These are phyloP conservation scores for Aphanocladium album DNA, from an alignment of 2,329 filamentous ascomycete species.

Conservation along the genomic window DNA sequence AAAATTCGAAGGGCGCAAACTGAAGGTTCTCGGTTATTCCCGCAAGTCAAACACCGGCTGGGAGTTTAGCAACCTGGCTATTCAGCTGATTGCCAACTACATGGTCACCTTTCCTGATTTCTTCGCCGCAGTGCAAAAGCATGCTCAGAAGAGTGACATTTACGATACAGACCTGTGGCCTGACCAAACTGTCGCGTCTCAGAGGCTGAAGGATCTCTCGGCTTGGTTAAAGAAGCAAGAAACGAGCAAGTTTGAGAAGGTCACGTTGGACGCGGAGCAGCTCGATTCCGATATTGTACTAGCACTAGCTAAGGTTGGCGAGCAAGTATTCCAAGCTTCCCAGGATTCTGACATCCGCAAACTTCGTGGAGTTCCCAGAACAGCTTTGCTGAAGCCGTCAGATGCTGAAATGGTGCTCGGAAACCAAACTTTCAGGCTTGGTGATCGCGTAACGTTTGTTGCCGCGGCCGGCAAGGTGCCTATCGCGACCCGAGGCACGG, in stretches of 20 bases:
- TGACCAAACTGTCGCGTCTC: conserved; percentile 61
- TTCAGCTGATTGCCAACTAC: conserved; percentile 77
- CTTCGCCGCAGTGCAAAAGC: conserved; percentile 79
- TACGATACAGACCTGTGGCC: conserved; percentile 83
- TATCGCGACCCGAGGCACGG: conserved; percentile 84
- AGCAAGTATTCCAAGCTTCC: conserved; percentile 51
- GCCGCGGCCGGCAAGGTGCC: conserved; percentile 92
- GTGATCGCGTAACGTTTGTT: conserved; percentile 89
- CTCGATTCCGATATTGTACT: conserved; percentile 87
- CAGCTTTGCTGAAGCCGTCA: conserved; percentile 83
- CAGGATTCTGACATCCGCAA: conserved; percentile 58
- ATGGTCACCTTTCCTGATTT: conserved; percentile 95
- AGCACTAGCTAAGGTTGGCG: conserved; percentile 71
- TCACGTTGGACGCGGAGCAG: conserved; percentile 95
- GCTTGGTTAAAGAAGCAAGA: conserved; percentile 90
- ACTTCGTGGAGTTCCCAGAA: conserved; percentile 76
- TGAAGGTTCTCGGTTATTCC: conserved; percentile 94
- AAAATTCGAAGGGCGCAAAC: conserved; percentile 92
- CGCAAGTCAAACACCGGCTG: conserved; percentile 81
- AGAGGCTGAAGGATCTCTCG: conserved; percentile 87
- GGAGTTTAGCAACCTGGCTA: conserved; percentile 88
- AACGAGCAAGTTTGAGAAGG: conserved; percentile 85
- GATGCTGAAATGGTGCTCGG: conserved; percentile 92
- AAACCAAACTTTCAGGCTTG: conserved; percentile 76
- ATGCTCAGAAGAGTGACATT: conserved; percentile 80